These are phyloP conservation scores for Lodderomyces elongisporus DNA, from an alignment of 1,139 yeast species.

Conservation along the genomic window DNA sequence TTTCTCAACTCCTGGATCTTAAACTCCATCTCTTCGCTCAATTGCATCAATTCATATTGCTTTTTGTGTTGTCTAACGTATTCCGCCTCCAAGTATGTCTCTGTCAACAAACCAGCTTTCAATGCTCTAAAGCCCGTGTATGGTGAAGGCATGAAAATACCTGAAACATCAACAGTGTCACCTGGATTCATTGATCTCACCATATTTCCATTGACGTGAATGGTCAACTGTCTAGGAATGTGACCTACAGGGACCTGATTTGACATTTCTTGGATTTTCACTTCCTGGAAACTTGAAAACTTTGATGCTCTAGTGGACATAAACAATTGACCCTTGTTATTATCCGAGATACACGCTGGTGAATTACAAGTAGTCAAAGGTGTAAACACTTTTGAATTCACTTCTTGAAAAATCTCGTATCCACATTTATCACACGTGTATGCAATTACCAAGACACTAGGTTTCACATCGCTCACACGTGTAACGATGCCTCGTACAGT, in stretches of 20 bases:
- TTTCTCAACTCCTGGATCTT: constrained; percentile 46
- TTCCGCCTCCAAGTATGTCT: constrained; percentile 89
- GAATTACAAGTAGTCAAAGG: constrained; percentile 88
- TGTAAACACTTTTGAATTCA: constrained; percentile 73
- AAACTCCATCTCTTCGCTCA: constrained; percentile 52
- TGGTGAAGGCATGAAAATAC: constrained; percentile 90
- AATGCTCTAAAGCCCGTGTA: constrained; percentile 93
- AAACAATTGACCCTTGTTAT: constrained; percentile 82
- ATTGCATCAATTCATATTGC: constrained; percentile 66
- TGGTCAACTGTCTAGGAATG: constrained; percentile 80
- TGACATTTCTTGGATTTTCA: constrained; percentile 89
- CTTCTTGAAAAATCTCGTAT: constrained; percentile 93
- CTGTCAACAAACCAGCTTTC: constrained; percentile 88
- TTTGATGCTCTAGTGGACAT: constrained; percentile 95
- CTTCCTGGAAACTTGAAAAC: constrained; percentile 92
- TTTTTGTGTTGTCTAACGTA: constrained; percentile 81
- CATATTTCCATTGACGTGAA: constrained; percentile 85
- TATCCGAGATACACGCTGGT: constrained; percentile 69
- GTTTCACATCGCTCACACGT: constrained; percentile 94
- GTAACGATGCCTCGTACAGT: constrained; percentile 94
- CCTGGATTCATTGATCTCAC: constrained; percentile 91
- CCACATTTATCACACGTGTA: constrained; percentile 98
- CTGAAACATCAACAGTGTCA: constrained; percentile 88
- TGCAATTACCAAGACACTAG: constrained; percentile 85
- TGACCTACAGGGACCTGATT: constrained; percentile 98